phyloP scores from a whole-genome alignment of 805 yeast species.

The Ascoidea rubescens region DNA sequence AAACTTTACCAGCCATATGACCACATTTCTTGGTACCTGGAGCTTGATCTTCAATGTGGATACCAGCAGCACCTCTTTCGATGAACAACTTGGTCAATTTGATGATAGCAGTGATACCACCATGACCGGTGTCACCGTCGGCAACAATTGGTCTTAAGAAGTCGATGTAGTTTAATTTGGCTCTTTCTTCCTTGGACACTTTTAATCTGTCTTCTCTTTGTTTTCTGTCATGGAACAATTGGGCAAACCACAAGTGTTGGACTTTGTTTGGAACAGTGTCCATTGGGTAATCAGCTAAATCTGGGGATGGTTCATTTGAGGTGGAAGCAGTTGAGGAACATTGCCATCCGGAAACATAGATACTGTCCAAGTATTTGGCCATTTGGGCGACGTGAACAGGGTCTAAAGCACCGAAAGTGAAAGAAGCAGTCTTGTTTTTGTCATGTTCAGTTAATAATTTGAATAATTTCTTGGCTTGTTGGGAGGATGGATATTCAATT shows the following conservation, averaged over 20 bases:
- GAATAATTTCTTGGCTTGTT: constrained; percentile 74
- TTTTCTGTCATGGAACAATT: constrained; percentile 92
- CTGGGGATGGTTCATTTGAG: constrained; percentile 96
- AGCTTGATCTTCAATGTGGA: constrained; percentile 97
- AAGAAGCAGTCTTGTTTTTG: constrained; percentile 56
- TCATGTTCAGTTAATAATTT: constrained; percentile 59
- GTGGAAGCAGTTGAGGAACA: constrained; percentile 96
- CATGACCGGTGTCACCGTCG: constrained; percentile 98
- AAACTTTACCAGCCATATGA: constrained; percentile 97
- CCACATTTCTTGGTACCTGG: constrained; percentile 99
- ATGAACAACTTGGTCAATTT: constrained; percentile 91
- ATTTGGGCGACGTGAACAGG: constrained; percentile 93
- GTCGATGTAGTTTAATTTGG: constrained; percentile 62
- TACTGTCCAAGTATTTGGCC: constrained; percentile 88
- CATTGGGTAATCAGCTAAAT: constrained; percentile 96
- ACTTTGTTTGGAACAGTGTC: constrained; percentile 98
- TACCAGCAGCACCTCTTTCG: constrained; percentile 98
- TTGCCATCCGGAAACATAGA: constrained; percentile 98
- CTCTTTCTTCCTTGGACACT: constrained; percentile 48
- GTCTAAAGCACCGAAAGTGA: constrained; percentile 92
- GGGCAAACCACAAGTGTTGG: constrained; percentile 93
- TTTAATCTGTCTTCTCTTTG: constrained; percentile 74
- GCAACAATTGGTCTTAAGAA: constrained; percentile 91
- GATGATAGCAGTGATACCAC: constrained; percentile 93
- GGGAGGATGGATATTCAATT: constrained; percentile 60